Evolutionary conservation across 495 filamentous ascomycete species (phyloP).

Genomic region (Letharia columbiana): DNA sequence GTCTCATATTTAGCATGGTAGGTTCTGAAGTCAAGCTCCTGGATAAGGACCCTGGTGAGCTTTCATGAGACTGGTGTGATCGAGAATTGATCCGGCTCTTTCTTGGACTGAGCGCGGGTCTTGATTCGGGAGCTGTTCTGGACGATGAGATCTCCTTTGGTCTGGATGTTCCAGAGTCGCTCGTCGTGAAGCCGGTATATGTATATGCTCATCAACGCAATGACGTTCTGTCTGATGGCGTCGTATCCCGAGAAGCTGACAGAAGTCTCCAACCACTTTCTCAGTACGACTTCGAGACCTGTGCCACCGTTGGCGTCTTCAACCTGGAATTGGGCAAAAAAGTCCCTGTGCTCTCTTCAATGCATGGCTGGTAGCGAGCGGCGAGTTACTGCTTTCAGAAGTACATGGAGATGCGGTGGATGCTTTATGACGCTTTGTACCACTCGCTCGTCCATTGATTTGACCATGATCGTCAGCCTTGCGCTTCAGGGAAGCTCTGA

Average conservation of each 20-base stretch:
- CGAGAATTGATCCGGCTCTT: constrained; percentile 84
- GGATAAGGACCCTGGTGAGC: constrained; percentile 89
- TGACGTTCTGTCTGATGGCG: constrained; percentile 91
- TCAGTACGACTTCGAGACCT: constrained; percentile 77
- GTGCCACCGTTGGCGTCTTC: constrained; percentile 48
- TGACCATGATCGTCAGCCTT: constrained; percentile 38
- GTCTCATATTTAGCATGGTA: constrained; percentile 55
- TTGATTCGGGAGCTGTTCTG: constrained; percentile 75
- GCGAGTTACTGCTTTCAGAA: constrained; percentile 40
- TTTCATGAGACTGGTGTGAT: constrained; percentile 80
- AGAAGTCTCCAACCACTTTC: constrained; percentile 95
- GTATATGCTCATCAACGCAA: constrained; percentile 64
- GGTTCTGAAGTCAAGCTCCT: constrained; percentile 67
- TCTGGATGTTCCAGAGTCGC: constrained; percentile 66
- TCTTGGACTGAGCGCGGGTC: constrained; percentile 78
- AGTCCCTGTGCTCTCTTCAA: constrained; percentile 57
- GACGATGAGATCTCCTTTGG: constrained; percentile 87
- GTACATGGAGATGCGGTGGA: constrained; percentile 34
- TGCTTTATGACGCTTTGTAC: constrained; percentile 40
- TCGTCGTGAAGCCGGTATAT: constrained; percentile 81
- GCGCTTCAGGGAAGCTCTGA: constrained; percentile 38
- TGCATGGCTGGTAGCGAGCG: constrained; percentile 34
- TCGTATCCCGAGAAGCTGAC: constrained; percentile 94
- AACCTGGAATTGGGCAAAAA: constrained; percentile 75
- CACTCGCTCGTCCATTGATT: constrained; percentile 30